phyloP scores from a whole-genome alignment of 2,329 filamentous ascomycete species.

The Mycocentrospora acerina region DNA sequence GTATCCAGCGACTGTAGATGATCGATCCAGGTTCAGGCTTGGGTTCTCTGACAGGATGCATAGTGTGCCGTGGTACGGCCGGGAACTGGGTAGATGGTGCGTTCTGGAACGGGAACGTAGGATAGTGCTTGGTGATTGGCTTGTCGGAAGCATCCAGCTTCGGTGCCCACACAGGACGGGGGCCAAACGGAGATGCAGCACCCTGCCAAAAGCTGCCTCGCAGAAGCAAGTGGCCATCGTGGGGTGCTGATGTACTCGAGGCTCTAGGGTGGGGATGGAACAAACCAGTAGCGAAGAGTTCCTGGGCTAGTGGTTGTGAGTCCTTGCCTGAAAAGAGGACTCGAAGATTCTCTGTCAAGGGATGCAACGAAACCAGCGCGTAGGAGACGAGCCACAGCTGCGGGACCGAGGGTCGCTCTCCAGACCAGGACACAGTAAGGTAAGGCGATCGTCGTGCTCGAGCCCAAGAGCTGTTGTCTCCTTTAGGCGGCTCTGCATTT shows the following conservation, averaged over 20 bases:
- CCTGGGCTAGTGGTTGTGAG: constrained; percentile 40
- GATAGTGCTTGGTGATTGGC: constrained; percentile 45
- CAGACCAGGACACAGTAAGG: constrained; percentile 46
- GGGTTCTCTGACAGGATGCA: constrained; percentile 69
- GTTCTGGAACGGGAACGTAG: constrained; percentile 45
- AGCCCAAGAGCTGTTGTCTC: constrained; percentile 47
- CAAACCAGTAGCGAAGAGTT: constrained; percentile 47
- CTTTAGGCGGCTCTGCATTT: constrained; percentile 25
- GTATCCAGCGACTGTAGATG: constrained; percentile 77
- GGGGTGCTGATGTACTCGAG: constrained; percentile 36
- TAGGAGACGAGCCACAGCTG: constrained; percentile 53
- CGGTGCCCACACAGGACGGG: constrained; percentile 44
- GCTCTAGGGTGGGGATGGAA: constrained; percentile 45
- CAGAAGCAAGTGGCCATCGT: constrained; percentile 50
- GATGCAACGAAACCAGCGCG: constrained; percentile 47
- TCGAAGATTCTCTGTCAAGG: constrained; percentile 49
- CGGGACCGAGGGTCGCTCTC: constrained; percentile 43
- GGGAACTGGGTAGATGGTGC: constrained; percentile 53
- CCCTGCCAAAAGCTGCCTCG: constrained; percentile 53
- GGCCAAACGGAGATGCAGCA: constrained; percentile 45
- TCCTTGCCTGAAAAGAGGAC: constrained; percentile 44
- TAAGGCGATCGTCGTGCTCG: constrained; percentile 48
- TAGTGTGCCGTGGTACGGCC: constrained; percentile 56
- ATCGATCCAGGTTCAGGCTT: constrained; percentile 71
- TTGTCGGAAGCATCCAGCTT: constrained; percentile 36